These are phyloP conservation scores for Botrytis fragariae DNA, from an alignment of 2,329 filamentous ascomycete genomes.

Conservation along the genomic window DNA sequence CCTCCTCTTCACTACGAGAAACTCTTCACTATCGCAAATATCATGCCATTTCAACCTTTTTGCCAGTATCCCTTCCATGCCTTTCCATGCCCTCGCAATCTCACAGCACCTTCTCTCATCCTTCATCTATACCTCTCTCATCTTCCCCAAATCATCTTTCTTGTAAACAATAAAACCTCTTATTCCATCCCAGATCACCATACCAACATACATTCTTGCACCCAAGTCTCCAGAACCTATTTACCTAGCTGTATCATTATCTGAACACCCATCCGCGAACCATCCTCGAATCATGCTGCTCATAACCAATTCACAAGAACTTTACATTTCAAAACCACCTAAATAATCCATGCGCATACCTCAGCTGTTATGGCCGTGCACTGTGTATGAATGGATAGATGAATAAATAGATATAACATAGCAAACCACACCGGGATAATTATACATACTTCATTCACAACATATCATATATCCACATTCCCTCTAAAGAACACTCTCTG, in stretches of 20 bases:
- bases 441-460: neutral
- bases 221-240: neutral
- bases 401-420: neutral
- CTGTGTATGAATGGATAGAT: neutral
- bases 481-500: neutral
- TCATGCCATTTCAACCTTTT: accelerated
- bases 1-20: too few relatives aligned
- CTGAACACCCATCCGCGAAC: accelerated
- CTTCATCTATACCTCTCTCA: neutral
- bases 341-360: accelerated
- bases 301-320: neutral
- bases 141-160: neutral
- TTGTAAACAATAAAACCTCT: accelerated
- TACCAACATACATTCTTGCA: neutral
- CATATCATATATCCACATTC: neutral
- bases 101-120: neutral
- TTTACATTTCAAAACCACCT: neutral
- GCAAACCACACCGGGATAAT: neutral
- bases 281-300: neutral
- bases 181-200: neutral
- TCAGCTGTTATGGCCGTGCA: accelerated
- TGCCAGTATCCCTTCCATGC: neutral
- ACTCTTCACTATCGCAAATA: neutral
- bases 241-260: neutral
- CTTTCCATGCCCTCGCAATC: neutral